Evolutionary conservation across 1,284 basidiomycete genomes (phyloP), one percentile per base, ranked within the genome.

Genomic region (Pseudozyma thailandica): DNA sequence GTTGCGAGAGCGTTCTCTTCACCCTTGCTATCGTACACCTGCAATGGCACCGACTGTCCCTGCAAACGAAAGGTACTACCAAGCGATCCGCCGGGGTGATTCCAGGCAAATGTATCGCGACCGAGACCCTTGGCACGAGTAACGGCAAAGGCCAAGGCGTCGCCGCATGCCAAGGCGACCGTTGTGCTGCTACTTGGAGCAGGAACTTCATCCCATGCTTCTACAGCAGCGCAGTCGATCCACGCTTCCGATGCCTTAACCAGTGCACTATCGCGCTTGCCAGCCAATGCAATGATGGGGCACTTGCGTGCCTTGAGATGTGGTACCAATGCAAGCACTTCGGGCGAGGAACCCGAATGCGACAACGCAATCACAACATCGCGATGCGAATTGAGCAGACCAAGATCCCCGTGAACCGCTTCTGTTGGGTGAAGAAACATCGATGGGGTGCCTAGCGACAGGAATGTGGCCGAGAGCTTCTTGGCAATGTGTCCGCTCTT

Each of bases 361-460:
- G 83, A 84, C 25, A 85, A 74, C 6, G 81, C 63, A 42, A 84
- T 70, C 16, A 83, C 62, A n/a, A 81, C 79, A 57, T 84, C 84
- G 20, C 70, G 59, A 27, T 78, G 78, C n/a, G 78, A 76, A 20
- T 79, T 72, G 8, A 84, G 53, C 41, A 81, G 50, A 23, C 84
- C 84, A 16, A 85, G 77, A 50, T 84, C 84, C 45, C 84, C 84
- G 46, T 85, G 84, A 26, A 84, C 53, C 7, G 83, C 83, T 50
- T 83, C 83, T 20, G 81, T 72, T 0, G 84, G 84, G 51, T 84
- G 82, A 12, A 85, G 58, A 53, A 81, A 85, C 28, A 75, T 73
- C n/a, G 83, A 75, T 27, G 77, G 82, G 13, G 84, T 79, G 20
- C 84, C 84, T 63, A 82, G 70, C 15, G 79, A 79, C 1, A 76